A percentile compares a stretch with the other conserved stretches of the same genome.
Evolutionary conservation across 2,329 filamentous ascomycete genomes (phyloP).

Genomic region (Grosmannia penicillata): DNA sequence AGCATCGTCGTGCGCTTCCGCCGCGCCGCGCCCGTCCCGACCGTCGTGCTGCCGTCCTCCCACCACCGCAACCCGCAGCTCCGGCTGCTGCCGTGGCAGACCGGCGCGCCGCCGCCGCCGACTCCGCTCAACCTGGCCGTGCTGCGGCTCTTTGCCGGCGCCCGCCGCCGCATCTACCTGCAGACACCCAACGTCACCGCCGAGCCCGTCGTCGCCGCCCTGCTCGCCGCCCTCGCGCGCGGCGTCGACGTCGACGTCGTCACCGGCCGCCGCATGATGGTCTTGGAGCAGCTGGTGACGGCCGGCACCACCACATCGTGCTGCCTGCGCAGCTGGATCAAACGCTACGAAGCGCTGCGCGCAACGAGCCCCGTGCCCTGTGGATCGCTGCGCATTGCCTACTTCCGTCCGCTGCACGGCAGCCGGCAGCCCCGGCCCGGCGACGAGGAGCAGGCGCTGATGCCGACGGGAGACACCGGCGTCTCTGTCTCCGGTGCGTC

Average conservation of each 20-base stretch:
- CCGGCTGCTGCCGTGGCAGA: conserved; percentile 40
- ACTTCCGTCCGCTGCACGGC: conserved; percentile 29
- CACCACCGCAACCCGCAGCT: conserved; percentile 57
- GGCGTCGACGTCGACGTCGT: conserved; percentile 55
- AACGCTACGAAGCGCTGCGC: conserved; percentile 28
- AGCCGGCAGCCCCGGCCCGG: not conserved
- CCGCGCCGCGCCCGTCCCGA: conserved; percentile 14
- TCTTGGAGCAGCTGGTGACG: conserved; percentile 67
- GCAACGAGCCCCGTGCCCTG: conserved; percentile 8
- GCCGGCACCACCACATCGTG: conserved; percentile 58
- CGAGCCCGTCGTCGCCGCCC: conserved; percentile 42
- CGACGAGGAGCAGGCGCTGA: conserved; percentile 7
- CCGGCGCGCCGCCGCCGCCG: conserved; percentile 21
- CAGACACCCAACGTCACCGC: conserved; percentile 70
- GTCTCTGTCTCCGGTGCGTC: too few species aligned
- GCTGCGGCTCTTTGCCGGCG: conserved; percentile 42
- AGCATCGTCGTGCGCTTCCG: conserved; percentile 7
- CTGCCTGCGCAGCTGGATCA: conserved; percentile 45
- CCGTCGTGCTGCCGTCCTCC: conserved; percentile 57
- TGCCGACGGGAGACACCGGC: not conserved
- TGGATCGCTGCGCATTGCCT: conserved; percentile 42
- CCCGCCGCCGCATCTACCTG: conserved; percentile 46
- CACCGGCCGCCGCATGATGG: conserved; percentile 57
- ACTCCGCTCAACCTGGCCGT: conserved; percentile 57
- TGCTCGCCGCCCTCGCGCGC: conserved; percentile 45